phyloP scores from a whole-genome alignment of 1,284 basidiomycete genomes.

The Malassezia furfur region DNA sequence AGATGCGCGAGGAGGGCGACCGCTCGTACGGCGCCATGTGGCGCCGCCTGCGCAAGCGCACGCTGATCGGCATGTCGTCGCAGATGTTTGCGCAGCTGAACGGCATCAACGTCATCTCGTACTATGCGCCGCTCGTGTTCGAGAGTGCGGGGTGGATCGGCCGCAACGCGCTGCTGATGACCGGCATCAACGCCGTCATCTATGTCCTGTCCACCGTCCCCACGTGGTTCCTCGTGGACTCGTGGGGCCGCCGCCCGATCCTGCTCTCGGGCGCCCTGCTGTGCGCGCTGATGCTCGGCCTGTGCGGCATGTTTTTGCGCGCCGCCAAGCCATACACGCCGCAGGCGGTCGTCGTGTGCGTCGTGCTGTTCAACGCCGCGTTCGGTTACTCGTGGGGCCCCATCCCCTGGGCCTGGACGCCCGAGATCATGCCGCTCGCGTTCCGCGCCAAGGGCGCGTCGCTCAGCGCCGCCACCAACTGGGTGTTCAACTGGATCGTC shows the following conservation, averaged over 20 bases:
- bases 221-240: conserved; percentile 91
- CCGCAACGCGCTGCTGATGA: conserved; percentile 92
- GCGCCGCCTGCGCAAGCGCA: conserved; percentile 74
- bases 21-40: conserved; percentile 77
- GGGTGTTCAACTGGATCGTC: conserved; percentile 65
- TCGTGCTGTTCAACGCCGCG: conserved; percentile 85
- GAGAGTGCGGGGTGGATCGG: conserved; percentile 87
- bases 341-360: conserved; percentile 73
- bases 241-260: conserved; percentile 79
- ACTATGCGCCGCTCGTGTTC: conserved; percentile 60
- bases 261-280: conserved; percentile 77
- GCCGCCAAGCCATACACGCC: conserved; percentile 62
- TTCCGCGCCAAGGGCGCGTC: conserved; percentile 21
- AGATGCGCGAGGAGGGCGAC: conserved; percentile 53
- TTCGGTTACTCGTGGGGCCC: conserved; percentile 67
- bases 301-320: conserved; percentile 85
- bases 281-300: conserved; percentile 64
- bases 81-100: conserved; percentile 85
- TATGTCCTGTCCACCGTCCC: conserved; percentile 55
- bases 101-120: conserved; percentile 64
- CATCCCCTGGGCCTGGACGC: conserved; percentile 67
- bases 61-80: conserved; percentile 91
- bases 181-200: conserved; percentile 61
- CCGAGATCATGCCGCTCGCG: conserved; percentile 58
- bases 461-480: conserved; percentile 65